Conservation (phyloP, 2,329 filamentous ascomycete species). For the Trichophyton equinum region DNA sequence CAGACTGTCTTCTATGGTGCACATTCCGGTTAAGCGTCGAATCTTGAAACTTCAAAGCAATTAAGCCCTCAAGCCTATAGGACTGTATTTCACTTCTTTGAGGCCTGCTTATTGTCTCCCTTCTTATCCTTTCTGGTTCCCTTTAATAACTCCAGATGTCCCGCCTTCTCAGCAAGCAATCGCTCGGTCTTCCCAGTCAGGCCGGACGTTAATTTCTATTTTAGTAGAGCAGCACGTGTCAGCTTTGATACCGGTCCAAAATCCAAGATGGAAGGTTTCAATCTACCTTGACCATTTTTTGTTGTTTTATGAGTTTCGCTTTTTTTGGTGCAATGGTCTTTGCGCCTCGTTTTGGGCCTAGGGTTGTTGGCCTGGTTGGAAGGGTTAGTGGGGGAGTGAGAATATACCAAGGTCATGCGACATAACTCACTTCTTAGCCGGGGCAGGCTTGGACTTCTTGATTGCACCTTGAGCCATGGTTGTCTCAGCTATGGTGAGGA, state of each 20-base stretch:
- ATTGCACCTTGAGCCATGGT: constrained; percentile 38
- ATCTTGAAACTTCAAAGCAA: not conserved
- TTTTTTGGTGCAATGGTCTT: constrained; percentile 57
- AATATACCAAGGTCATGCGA: not conserved
- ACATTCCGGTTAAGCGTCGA: too few species aligned
- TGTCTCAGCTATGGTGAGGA: not conserved
- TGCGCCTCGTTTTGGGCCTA: constrained; percentile 45
- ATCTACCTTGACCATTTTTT: constrained; percentile 49
- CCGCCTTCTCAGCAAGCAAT: constrained; percentile 52
- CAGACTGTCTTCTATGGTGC: too few species aligned
- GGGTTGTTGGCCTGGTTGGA: constrained; percentile 14
- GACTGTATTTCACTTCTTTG: not conserved
- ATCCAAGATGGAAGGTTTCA: not conserved
- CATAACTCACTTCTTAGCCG: constrained; percentile 27
- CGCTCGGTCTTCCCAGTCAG: constrained; percentile 55
- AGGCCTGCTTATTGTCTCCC: constrained; percentile 18
- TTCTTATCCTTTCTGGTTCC: constrained; percentile 49
- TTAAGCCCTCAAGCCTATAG: not conserved
- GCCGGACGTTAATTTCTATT: constrained; percentile 48
- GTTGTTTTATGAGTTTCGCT: constrained; percentile 44
- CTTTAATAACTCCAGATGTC: constrained; percentile 55
- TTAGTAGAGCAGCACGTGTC: constrained; percentile 15
- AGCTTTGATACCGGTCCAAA: constrained; percentile 1
- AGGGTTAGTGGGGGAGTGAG: constrained; percentile 2
- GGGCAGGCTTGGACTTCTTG: constrained; percentile 34